phyloP scores from a whole-genome alignment of 331 rosid species.

The Spiraea crenata region DNA sequence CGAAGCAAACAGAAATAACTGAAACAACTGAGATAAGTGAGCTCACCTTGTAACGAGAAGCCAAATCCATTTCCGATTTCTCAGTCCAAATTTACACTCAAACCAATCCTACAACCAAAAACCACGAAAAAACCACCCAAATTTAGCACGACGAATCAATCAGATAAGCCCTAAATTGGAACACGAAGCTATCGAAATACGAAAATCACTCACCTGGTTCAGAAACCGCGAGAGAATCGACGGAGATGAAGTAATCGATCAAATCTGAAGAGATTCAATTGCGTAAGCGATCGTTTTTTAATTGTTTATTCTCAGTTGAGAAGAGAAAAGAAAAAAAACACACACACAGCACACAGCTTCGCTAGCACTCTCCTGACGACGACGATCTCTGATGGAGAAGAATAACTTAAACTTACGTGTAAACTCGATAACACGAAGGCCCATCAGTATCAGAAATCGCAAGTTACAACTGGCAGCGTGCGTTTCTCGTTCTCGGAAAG shows the following conservation, averaged over 20 bases:
- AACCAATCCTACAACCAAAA: conserved; percentile 26
- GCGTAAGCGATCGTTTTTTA: no score
- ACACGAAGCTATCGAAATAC: neutral
- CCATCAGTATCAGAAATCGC: no score
- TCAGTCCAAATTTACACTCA: conserved; percentile 20
- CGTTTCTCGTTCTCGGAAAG: no score
- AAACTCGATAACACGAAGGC: no score
- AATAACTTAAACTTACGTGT: no score
- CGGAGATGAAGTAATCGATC: neutral
- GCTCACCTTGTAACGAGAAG: conserved; percentile 85
- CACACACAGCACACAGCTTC: no score
- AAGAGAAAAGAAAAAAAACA: no score
- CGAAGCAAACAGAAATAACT: neutral
- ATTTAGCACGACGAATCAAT: neutral
- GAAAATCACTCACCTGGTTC: neutral
- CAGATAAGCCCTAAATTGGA: neutral
- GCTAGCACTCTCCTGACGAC: no score
- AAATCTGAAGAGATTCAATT: neutral
- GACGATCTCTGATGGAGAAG: no score
- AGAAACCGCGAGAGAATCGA: neutral
- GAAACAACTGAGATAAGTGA: neutral
- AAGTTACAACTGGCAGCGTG: no score
- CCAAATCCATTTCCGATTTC: conserved; percentile 72
- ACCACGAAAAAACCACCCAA: neutral
- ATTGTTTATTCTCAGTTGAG: no score